Base-by-base conservation (phyloP, 768 basidiomycete species). In the Lyophyllum semitale region DNA sequence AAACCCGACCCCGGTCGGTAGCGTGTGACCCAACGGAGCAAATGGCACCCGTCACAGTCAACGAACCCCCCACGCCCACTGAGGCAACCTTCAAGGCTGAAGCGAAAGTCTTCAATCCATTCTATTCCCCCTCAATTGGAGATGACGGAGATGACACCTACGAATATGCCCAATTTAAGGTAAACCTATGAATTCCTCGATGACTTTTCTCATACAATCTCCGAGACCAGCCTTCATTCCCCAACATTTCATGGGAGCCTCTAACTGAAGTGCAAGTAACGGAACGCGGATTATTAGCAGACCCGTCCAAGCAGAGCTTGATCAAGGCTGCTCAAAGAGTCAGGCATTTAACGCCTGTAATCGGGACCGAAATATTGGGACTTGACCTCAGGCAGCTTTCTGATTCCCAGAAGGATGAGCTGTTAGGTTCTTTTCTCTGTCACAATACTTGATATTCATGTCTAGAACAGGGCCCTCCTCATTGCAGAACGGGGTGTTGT, bases 401-500 rank as follows among this genome's bases (percentile, higher is more conserved):
- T 2, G 74, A 79, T 53, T 55, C 72, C 26, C 89, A 93, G 68
- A 92, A 89, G 71, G 88, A 93, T 63, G 91, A 93, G 63, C 76
- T 92, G 88, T 90, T 59, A 59, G 84, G 70, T 41, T 1, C 2
- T 26, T 41, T 33, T 11, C 0, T 12, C 20, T 1, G 48, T 45
- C 12, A 40, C 27, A 17, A 23, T 43, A n/a, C n/a, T 42, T 51
- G 44, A 58, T 48, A 53, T 51, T 63, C 40, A 62, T 29, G 40
- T 49, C 9, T 25, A 47, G 2, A 56, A 22, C 59, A 88, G 89
- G 3, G 87, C 89, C 4, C 71, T 93, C 15, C 77, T 93, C 33
- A 79, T 87, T 44, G 90, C 85, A 1, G 89, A 92, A 66, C 78
- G 89, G 33, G 85, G 88, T 0, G 89, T 89, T 27, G 87, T 91